Evolutionary conservation across 768 basidiomycete species (phyloP), one percentile per base, ranked within the genome.

Genomic region (Lentinula sp.): DNA sequence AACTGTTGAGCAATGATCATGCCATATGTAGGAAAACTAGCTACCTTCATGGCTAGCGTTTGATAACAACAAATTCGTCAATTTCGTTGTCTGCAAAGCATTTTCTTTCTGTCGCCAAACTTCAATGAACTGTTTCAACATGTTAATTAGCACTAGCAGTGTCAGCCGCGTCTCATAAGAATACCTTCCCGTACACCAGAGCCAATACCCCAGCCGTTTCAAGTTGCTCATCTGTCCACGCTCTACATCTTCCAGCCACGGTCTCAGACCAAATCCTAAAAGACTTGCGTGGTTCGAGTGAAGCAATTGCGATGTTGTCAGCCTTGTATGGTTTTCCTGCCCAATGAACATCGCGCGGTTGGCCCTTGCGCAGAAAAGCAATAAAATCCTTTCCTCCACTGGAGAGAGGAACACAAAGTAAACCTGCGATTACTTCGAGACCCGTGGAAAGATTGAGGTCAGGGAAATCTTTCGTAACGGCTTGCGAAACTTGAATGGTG

Each of bases 51-150:
- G 91, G 63, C 85, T 88, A 4, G 91, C 91, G 71, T 94, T 92
- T 6, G 87, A 86, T 7, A 94, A 73, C 41, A 94, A 68, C 12
- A 93, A 73, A 58, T 86, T 88, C 2, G 90, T 90, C 23, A 92
- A 73, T 69, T 85, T 87, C 39, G 85, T 91, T 4, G 83, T 82
- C 62, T 88, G 83, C 61, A 90, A 67, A 2, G 88, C 89, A 43
- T 75, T 81, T 69, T 93, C 88, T 70, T 91, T 91, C 70, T 92
- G 86, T 63, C 91, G 73, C 91, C 91, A 93, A 6, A 91, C 91
- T 67, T 89, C 88, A 63, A 92, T 91, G 76, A 91, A 92, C 83
- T 88, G 61, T 15, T n/a, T n/a, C 43, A 13, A 39, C 57, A 20
- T 33, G 53, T 20, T 33, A 18, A 28, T 59, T 20, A 16, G 23